Evolutionary conservation across 2,329 filamentous ascomycete species (phyloP), one percentile per base, ranked within the genome.

Genomic region (Epichloe coenophiala): DNA sequence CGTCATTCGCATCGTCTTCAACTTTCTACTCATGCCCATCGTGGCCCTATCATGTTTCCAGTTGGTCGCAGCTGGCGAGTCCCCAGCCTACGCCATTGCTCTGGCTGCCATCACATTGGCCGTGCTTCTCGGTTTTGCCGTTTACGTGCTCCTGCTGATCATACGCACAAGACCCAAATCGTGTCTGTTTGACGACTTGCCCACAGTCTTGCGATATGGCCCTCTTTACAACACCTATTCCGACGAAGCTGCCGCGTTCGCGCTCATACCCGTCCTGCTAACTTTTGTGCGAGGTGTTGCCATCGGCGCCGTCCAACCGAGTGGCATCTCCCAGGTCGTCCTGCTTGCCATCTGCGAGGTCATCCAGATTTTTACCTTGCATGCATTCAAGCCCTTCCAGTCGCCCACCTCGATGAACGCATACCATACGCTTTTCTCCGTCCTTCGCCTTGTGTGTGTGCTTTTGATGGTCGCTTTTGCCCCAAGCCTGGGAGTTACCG

Each of bases 201-300:
- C 88, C 6, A 96, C 88, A 0, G 82, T 97, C 8, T 74, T 98
- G 2, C 76, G 88, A 1, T 97, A 95, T 59, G 93, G 93, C 0
- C 88, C 93, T 5, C 73, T 98, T 7, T 98, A 98, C 68, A 98
- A 98, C 68, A 98, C 93, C 0, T 97, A 95, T 65, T 93, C 87
- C 23, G 93, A 98, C 64, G 86, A 91, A 63, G 88, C 89, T 0
- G 88, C 91, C 7, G 83, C 88, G 0, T 98, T 95, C 65, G 89
- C 91, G 6, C 75, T 95, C 41, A 82, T 96, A 19, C 90, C 91
- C 1, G 81, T 95, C 15, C 71, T 94, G 36, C 73, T 97, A 53
- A 95, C 86, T 4, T 82, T 95, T 61, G 71, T 95, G 52, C 84
- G 91, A 36, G 91, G 89, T 51, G 82, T 97, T 56, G 88, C 89